These are phyloP conservation scores for Phyllosticta citriasiana DNA, from an alignment of 2,329 filamentous ascomycete genomes.

Conservation along the genomic window DNA sequence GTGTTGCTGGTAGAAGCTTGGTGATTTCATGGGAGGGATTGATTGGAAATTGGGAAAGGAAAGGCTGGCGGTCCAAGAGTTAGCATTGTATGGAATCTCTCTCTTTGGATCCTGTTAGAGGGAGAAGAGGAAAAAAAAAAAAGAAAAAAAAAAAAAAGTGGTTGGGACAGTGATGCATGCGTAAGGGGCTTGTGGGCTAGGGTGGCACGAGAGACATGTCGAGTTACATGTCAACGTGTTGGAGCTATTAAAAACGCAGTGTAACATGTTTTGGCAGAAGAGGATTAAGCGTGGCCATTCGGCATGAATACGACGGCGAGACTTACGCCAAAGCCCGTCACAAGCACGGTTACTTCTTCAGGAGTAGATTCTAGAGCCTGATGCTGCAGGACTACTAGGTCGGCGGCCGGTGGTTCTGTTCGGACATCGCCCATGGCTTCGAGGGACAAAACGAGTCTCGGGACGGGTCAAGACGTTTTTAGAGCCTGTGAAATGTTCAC, in stretches of 20 bases:
- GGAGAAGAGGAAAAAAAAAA: not conserved
- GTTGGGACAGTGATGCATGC: not conserved
- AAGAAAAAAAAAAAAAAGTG: too few species aligned
- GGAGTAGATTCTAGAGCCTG: not conserved
- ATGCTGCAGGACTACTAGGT: not conserved
- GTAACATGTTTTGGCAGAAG: constrained; percentile 2
- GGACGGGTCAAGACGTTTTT: not conserved
- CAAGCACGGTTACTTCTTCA: constrained; percentile 29
- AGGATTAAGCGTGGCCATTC: not conserved
- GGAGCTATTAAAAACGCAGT: not conserved
- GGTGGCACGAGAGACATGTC: not conserved
- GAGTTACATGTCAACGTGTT: not conserved
- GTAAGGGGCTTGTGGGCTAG: not conserved
- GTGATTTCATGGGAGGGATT: constrained; percentile 81
- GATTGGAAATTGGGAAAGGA: constrained; percentile 55
- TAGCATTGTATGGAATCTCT: not conserved
- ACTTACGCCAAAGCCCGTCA: constrained; percentile 38
- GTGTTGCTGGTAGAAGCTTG: constrained; percentile 43
- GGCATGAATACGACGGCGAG: not conserved
- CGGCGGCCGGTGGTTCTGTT: not conserved
- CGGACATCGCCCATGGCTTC: constrained; percentile 7
- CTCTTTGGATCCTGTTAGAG: too few species aligned
- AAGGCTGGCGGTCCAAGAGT: constrained; percentile 47
- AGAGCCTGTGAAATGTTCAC: not conserved
- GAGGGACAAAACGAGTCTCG: not conserved